Base-by-base conservation (phyloP, 2,329 filamentous ascomycete species). In the Colletotrichum paranaense region DNA sequence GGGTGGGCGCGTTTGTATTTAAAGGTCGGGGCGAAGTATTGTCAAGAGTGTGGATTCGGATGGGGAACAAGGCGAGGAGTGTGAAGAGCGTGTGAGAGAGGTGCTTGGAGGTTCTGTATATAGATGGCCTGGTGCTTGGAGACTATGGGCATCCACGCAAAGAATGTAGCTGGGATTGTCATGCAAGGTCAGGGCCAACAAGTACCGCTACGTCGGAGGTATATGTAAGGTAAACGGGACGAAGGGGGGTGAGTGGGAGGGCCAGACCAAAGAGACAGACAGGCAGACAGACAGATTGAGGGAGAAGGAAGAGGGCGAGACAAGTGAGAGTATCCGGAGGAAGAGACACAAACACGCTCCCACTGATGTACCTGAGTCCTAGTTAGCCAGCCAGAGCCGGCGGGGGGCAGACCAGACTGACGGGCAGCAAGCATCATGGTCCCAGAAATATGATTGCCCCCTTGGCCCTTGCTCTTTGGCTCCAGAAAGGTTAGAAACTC, bases 31-130 rank as follows among this genome's bases (percentile, higher is more conserved):
- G 28, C n/a, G 56, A 55, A 35, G 22, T 26, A 32, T 67, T 28
- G 42, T 58, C 46, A 24, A 52, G 38, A 57, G 46, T 62, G 67
- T 42, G 52, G 42, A 22, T 32, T 56, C 55, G 30, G 9, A 49
- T 32, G 38, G 42, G 49, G 49, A 65, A 2, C 58, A 9, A 38
- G 46, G 58, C 24, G 58, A 26, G 58, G 46, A 24, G 38, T 52
- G 69, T 16, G 32, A 32, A 53, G 28, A 52, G 19, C 8, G 19
- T 22, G 42, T 49, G 49, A 46, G 24, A 26, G 22, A 55, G 52
- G 52, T 55, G 52, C 52, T 53, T 53, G 55, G 26, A n/a, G 28
- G 58, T 68, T 63, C 59, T 63, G 69, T 72, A 69, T 69, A 69
- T 69, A 60, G 67, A 49, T 30, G 28, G 52, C 53, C 46, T 16